A percentile compares a stretch with the other conserved stretches of the same genome.
phyloP scores from a whole-genome alignment of 805 yeast species.

The Middelhovenomyces tepae region DNA sequence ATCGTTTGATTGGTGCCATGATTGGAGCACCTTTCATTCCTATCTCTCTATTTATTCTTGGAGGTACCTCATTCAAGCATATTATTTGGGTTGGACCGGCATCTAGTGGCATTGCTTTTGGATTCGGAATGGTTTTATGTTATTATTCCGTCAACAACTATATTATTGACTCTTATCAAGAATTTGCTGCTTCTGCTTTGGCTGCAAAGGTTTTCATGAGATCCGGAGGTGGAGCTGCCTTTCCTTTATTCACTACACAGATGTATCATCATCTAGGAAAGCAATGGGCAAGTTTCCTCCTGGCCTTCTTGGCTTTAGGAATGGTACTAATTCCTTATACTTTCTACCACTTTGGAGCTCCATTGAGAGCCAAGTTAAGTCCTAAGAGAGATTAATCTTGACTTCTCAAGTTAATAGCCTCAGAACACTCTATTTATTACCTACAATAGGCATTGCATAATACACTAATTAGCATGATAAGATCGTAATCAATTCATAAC shows the following conservation, averaged over 20 bases:
- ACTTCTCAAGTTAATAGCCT: too few relatives aligned
- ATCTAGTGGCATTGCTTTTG: slow-evolving; percentile 46
- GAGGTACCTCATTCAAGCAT: slow-evolving; percentile 46
- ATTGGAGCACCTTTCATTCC: slow-evolving; percentile 38
- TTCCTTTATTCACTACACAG: slow-evolving; percentile 48
- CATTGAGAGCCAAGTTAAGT: slow-evolving; percentile 25
- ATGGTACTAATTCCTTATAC: slow-evolving; percentile 45
- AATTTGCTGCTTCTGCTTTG: slow-evolving; percentile 44
- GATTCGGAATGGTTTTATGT: slow-evolving; percentile 45
- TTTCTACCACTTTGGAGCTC: slow-evolving; percentile 40
- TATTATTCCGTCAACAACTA: slow-evolving; percentile 68
- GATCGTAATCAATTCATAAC: too few relatives aligned
- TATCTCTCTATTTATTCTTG: slow-evolving; percentile 46
- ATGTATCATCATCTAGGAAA: slow-evolving; percentile 43
- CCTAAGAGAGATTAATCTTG: too few relatives aligned
- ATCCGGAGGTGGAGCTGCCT: slow-evolving; percentile 53
- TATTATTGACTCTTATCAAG: slow-evolving; percentile 74
- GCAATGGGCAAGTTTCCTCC: slow-evolving; percentile 46
- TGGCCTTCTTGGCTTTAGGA: slow-evolving; percentile 43
- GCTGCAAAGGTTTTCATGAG: slow-evolving; percentile 55
- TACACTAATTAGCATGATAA: too few relatives aligned
- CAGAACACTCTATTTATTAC: too few relatives aligned
- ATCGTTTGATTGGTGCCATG: slow-evolving; percentile 46
- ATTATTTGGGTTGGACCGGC: slow-evolving; percentile 47
- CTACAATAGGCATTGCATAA: too few relatives aligned